A percentile compares a stretch with the other conserved stretches of the same genome.
Evolutionary conservation across 805 yeast species (phyloP).

Genomic region (Yarrowia bubula): DNA sequence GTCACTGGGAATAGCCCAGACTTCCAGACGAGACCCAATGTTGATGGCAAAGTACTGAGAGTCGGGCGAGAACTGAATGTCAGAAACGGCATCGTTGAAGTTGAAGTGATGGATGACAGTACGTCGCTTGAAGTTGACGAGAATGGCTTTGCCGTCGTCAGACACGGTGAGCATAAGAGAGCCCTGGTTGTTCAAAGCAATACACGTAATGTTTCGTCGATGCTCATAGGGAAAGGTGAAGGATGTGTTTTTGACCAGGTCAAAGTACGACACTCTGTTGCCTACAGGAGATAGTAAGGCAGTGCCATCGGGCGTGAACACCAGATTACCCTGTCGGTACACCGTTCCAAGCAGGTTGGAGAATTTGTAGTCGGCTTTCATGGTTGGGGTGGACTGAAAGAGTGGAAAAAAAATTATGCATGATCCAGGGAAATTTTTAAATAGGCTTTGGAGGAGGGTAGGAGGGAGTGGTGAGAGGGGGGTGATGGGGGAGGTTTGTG

Average conservation of each 20-base stretch:
- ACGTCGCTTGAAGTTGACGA: conserved; percentile 79
- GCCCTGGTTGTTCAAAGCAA: conserved; percentile 81
- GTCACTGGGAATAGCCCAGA: conserved; percentile 86
- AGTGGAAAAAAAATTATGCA: conserved; percentile 3
- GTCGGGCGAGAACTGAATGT: conserved; percentile 81
- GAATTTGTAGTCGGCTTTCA: conserved; percentile 46
- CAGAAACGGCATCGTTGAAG: conserved; percentile 74
- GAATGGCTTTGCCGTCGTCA: conserved; percentile 86
- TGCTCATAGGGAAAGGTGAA: conserved; percentile 92
- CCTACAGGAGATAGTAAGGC: conserved; percentile 89
- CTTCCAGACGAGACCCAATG: conserved; percentile 74
- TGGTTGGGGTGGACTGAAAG: background rate
- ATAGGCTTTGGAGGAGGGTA: background rate
- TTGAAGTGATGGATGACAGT: conserved; percentile 92
- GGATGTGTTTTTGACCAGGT: conserved; percentile 76
- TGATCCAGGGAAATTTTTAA: background rate
- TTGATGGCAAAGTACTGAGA: conserved; percentile 87
- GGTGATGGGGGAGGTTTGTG: too few species aligned
- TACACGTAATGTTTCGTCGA: conserved; percentile 71
- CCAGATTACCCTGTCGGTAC: conserved; percentile 85
- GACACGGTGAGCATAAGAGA: conserved; percentile 81
- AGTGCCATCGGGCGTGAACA: conserved; percentile 83
- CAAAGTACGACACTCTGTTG: conserved; percentile 85
- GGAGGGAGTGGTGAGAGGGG: background rate
- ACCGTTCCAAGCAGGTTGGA: conserved; percentile 92